Percentiles rank a stretch among this genome's conserved stretches.
Conservation (phyloP, 768 basidiomycete species). For the Polyporus arcularius region DNA sequence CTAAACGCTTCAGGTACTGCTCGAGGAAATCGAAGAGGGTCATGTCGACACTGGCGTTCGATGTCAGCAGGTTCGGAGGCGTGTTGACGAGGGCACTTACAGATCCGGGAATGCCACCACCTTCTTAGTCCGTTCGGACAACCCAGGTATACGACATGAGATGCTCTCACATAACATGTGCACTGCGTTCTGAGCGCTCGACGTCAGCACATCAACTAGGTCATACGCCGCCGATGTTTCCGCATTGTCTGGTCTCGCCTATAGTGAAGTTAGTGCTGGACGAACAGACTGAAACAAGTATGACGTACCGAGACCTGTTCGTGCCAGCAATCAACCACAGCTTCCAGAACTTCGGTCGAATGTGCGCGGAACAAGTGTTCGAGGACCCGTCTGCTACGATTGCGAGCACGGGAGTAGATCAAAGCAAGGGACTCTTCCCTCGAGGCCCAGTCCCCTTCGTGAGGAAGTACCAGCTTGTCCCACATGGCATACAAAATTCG, state of each 20-base stretch:
- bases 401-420: conserved; percentile 65
- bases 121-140: conserved; percentile 61
- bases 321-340: conserved; percentile 82
- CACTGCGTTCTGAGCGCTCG: conserved; percentile 84
- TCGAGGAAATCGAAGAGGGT: conserved; percentile 87
- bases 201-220: conserved; percentile 77
- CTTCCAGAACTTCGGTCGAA: conserved; percentile 81
- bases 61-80: neutral
- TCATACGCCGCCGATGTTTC: conserved; percentile 64
- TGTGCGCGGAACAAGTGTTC: conserved; percentile 86
- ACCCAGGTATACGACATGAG: conserved; percentile 52
- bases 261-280: neutral
- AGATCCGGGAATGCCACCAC: conserved; percentile 58
- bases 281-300: neutral
- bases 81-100: conserved; percentile 44
- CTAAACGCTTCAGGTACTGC: conserved; percentile 77
- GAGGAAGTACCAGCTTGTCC: conserved; percentile 45
- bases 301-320: conserved; percentile 49
- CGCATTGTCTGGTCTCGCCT: conserved; percentile 16
- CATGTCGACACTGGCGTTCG: conserved; percentile 56
- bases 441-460: conserved; percentile 47
- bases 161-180: conserved; percentile 90
- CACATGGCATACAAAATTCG: conserved; percentile 78
- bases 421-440: conserved; percentile 69
- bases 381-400: conserved; percentile 74